phyloP scores from a whole-genome alignment of 805 yeast genomes.

The Spathaspora gorwiae region DNA sequence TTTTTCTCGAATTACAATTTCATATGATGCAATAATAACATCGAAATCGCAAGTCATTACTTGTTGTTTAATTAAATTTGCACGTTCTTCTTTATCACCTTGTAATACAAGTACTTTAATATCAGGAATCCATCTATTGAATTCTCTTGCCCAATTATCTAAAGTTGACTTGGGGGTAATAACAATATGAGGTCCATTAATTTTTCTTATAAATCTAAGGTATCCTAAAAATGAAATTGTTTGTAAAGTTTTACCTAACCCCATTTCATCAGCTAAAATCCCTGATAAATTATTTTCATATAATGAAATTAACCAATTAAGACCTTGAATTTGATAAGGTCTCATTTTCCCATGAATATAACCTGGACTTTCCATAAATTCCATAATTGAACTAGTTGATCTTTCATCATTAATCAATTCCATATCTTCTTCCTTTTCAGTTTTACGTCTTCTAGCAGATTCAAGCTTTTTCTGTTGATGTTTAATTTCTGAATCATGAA shows the following conservation, averaged over 20 bases:
- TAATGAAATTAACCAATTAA: conserved; percentile 71
- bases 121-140: conserved; percentile 76
- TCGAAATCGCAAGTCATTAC: conserved; percentile 63
- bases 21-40: conserved; percentile 68
- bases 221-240: conserved; percentile 75
- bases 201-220: conserved; percentile 54
- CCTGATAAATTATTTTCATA: conserved; percentile 69
- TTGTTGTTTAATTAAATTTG: conserved; percentile 45
- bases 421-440: conserved; percentile 76
- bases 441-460: conserved; percentile 51
- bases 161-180: conserved; percentile 78
- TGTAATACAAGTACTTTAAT: conserved; percentile 65
- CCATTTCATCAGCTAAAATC: conserved; percentile 84
- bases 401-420: conserved; percentile 61
- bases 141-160: conserved; percentile 78
- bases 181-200: conserved; percentile 69
- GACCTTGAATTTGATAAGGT: conserved; percentile 75
- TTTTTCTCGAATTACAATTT: conserved; percentile 73
- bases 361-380: conserved; percentile 48
- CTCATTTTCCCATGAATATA: conserved; percentile 58
- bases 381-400: conserved; percentile 32
- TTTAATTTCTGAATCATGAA: conserved; percentile 18
- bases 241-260: conserved; percentile 76
- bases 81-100: conserved; percentile 70
- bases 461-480: conserved; percentile 3